phyloP scores from a whole-genome alignment of 192 early-diverging fungal species.

The Backusella mclennaniae region DNA sequence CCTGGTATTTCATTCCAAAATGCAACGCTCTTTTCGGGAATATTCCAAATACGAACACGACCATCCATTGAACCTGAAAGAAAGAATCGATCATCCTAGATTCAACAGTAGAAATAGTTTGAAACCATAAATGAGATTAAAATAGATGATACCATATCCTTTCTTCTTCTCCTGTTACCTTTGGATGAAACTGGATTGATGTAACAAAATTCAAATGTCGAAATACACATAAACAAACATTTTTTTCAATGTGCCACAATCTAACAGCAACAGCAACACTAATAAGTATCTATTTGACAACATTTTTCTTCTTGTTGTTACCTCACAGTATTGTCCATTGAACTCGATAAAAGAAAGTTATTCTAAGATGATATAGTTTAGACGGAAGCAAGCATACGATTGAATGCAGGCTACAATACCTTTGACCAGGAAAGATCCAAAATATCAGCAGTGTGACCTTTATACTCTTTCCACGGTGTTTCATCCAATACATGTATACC shows the following conservation, averaged over 20 bases:
- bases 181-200: slow-evolving; percentile 76
- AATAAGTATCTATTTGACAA: not conserved
- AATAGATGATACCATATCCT: not conserved
- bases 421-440: slow-evolving; percentile 71
- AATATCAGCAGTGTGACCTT: slow-evolving; percentile 69
- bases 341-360: slow-evolving; percentile 77
- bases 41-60: slow-evolving; percentile 76
- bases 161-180: slow-evolving; percentile 17
- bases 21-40: slow-evolving; percentile 66
- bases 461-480: slow-evolving; percentile 68
- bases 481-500: slow-evolving; percentile 47
- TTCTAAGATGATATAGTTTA: slow-evolving; percentile 35
- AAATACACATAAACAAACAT: slow-evolving; percentile 77
- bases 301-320: not conserved
- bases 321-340: slow-evolving; percentile 78
- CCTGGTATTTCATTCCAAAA: slow-evolving; percentile 71
- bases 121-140: not conserved
- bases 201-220: slow-evolving; percentile 77
- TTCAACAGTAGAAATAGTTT: not conserved
- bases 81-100: slow-evolving; percentile 31
- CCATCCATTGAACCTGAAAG: slow-evolving; percentile 76
- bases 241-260: slow-evolving; percentile 75
- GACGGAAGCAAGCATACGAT: too few species aligned
- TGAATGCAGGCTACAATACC: slow-evolving; percentile 5
- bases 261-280: slow-evolving; percentile 21